Base-by-base conservation (phyloP, 805 yeast species). In the Myxozyma monticola region DNA sequence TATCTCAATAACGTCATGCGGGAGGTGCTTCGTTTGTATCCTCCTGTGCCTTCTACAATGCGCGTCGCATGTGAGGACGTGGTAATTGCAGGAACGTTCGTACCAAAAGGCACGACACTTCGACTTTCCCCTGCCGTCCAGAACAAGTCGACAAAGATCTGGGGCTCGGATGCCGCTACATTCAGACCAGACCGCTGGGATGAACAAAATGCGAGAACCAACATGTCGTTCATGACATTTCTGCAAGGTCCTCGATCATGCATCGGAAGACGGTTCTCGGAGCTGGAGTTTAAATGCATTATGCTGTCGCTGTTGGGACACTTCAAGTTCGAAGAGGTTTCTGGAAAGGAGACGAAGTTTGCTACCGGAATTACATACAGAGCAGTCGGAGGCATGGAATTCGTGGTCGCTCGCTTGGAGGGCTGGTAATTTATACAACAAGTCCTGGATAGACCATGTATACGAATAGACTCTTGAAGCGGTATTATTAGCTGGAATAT, bases 131-230 rank as follows among this genome's bases (percentile, higher is more conserved):
- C 45, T 6, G 45, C 37, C 9, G 38, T 38, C 22, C 26, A 17
- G 22, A 54, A 54, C 39, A 42, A 33, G 43, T 18, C 28, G 9
- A 22, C 22, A 22, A 14, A 18, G n/a, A 38, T 47, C 37, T 54
- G 59, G 59, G 59, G 59, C 12, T 49, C 42, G 1, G 59, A 54
- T 22, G 56, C 59, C 17, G 34, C 38, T 7, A 53, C 39, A 18
- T 54, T 54, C 37, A 44, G 47, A 4, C 59, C 59, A 8, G 59
- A 54, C 21, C 24, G 59, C n/a, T 54, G 59, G 59, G 26, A 49
- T 25, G 56, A 38, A 22, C 34, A 37, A 34, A 43, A 37, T 9
- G 38, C 53, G 17, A 36, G 44, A 12, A 43, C 37, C 18, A 37
- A 22, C 14, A 38, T 42, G 40, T 52, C 49, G 2, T 47, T 43